Evolutionary conservation across 176 grass and related monocot species (phyloP), one percentile per base, ranked within the genome.

Genomic region (Zea luxurians): DNA sequence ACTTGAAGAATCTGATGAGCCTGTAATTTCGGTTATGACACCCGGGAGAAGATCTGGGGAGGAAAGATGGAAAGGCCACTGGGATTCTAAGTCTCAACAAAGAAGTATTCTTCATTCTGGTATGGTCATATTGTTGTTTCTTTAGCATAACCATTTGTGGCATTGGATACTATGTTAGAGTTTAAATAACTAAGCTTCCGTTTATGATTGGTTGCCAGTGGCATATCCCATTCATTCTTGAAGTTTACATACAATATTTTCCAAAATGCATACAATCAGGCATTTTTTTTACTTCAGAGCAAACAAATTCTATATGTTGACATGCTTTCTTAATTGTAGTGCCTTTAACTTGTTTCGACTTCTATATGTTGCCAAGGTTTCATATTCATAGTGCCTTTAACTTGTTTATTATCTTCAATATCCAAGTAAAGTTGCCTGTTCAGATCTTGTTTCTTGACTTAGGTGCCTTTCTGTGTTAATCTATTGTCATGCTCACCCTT

Each of bases 91-190:
- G 34, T 81, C 79, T 47, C 85, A 87, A 46, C 87, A 85, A 81
- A 68, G 83, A 90, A 94, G 73, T 87, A 87, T 82, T 52, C 37
- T 87, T 83, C 81, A 63, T 76, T 99, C 88, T 79, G 91, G 91
- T 86, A 77, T 70, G 69, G 21, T 61, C 40, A 27, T 82, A n/a
- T 78, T 18, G 10, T 68, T 40, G 4, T 77, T 90, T 81, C 20
- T 61, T 81, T 83, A 83, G 37, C 42, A 3, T 8, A 37, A 60
- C 78, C 67, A 78, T 76, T 63, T 70, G 38, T 20, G 34, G 27
- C 47, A 78, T 38, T 18, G 63, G 49, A n/a, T 66, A 83, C 49
- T 17, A 60, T 77, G 63, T 41, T 20, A 13, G 48, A 68, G 20
- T 52, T 66, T 63, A 73, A 67, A 83, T 18, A 74, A 45, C 59